Percentiles rank a stretch among this genome's conserved stretches.
Evolutionary conservation across 1,139 yeast species (phyloP).

Genomic region (Pichia sp.): DNA sequence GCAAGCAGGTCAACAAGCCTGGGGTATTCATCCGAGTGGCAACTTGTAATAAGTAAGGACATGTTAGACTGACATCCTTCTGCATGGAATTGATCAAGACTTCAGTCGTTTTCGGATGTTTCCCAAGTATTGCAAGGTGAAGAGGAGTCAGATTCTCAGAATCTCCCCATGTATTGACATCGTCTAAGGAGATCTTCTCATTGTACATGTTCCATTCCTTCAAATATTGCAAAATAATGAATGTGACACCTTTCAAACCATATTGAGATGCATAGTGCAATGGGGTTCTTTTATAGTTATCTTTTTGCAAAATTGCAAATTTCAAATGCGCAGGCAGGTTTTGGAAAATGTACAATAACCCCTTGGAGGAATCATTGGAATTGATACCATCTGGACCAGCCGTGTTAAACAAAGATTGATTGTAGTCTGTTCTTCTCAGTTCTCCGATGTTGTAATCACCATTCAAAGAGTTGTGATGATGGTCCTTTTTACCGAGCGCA

Average conservation of each 20-base stretch:
- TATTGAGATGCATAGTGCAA: constrained; percentile 86
- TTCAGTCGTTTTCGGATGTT: constrained; percentile 71
- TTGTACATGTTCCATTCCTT: constrained; percentile 47
- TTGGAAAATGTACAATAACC: constrained; percentile 46
- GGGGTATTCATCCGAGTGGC: constrained; percentile 68
- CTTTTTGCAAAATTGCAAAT: constrained; percentile 53
- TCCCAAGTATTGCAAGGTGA: constrained; percentile 75
- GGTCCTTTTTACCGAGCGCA: constrained; percentile 51
- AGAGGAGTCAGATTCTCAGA: constrained; percentile 77
- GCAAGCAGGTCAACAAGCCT: constrained; percentile 46
- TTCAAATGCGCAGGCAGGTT: constrained; percentile 47
- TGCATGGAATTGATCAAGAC: constrained; percentile 46
- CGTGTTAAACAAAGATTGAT: constrained; percentile 35
- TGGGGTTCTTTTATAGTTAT: constrained; percentile 76
- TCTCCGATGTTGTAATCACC: constrained; percentile 12
- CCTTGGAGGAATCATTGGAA: constrained; percentile 45
- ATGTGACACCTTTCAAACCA: constrained; percentile 64
- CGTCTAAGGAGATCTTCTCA: constrained; percentile 47
- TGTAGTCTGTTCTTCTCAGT: constrained; percentile 22
- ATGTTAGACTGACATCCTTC: constrained; percentile 28
- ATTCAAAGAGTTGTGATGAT: constrained; percentile 21
- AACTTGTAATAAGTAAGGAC: constrained; percentile 51
- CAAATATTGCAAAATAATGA: constrained; percentile 46
- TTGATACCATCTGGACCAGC: constrained; percentile 64
- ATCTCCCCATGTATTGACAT: constrained; percentile 66